Conservation (phyloP, 768 basidiomycete genomes). For the Naganishia vaughanmartiniae region DNA sequence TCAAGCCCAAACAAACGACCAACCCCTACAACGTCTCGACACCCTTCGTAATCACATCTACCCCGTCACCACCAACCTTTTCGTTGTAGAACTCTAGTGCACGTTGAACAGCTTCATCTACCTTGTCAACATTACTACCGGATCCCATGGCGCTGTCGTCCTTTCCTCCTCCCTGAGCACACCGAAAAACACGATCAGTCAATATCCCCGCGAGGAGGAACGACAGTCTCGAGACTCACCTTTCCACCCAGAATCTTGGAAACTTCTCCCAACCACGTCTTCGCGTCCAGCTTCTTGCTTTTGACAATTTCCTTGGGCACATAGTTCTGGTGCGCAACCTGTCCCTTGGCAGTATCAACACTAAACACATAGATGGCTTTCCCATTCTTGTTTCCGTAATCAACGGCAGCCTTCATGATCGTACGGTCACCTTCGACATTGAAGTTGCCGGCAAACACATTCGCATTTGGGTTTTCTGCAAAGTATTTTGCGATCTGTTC, state of each 20-base stretch:
- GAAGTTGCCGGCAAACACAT: conserved; percentile 68
- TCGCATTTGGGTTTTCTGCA: conserved; percentile 67
- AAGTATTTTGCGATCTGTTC: conserved; percentile 72
- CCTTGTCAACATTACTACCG: conserved; percentile 64
- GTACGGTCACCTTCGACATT: conserved; percentile 83
- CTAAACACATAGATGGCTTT: conserved; percentile 90
- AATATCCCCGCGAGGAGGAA: neutral
- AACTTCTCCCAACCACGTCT: conserved; percentile 80
- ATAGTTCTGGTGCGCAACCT: conserved; percentile 83
- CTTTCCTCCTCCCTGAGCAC: conserved; percentile 81
- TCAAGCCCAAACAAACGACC: neutral
- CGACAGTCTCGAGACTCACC: conserved; percentile 55
- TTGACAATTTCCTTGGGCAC: conserved; percentile 64
- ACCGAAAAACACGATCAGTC: neutral
- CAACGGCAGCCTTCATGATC: conserved; percentile 71
- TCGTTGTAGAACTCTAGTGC: conserved; percentile 56
- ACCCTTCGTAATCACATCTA: neutral
- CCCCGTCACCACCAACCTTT: conserved; percentile 33
- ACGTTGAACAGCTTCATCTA: conserved; percentile 65
- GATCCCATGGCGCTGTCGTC: conserved; percentile 88
- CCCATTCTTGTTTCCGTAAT: conserved; percentile 72
- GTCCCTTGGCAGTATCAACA: conserved; percentile 65
- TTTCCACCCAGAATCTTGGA: conserved; percentile 83
- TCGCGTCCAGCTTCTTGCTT: conserved; percentile 68
- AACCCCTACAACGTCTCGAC: conserved; percentile 12